Base-by-base conservation (phyloP, 306 rosid genomes). In the Luffa acutangula region DNA sequence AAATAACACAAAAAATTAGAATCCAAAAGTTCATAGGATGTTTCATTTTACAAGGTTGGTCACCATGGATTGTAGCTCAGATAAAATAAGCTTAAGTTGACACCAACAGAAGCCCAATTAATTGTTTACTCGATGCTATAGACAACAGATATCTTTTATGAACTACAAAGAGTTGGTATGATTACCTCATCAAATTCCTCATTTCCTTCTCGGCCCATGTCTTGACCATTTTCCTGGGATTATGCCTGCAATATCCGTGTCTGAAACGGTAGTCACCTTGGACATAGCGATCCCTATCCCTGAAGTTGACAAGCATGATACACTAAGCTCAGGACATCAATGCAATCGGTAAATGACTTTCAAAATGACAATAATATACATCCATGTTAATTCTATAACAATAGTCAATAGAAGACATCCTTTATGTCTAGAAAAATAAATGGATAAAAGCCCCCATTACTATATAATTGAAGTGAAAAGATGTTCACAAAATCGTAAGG, bases 131-230 rank as follows among this genome's bases (percentile, higher is more conserved):
- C 1, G 5, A 64, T 59, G 15, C 9, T 59, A 59, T 64, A 64
- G 15, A 66, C 20, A 80, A 75, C 4, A 34, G 9, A 33, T 9
- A 15, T 70, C 25, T 21, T 11, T 25, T 36, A 36, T 21, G 71
- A 79, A 39, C 13, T 7, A 33, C 10, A 10, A 79, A 76, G 7
- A 41, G 53, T 17, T 21, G 43, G 51, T 59, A 0, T 11, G 15
- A 82, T 77, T 86, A 89, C 98, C 98, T 94, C 85, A 87, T 37
- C 75, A 94, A 89, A 83, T 94, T 92, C 85, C 97, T 92, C 97
- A 85, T 92, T 85, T 92, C 98, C 87, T 94, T 92, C 85, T 94
- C 98, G 0, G 97, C 98, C 98, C 98, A 94, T 75, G 97, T 92
- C 88, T 91, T 89, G 31, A 94, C 98, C 98, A 94, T 94, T 83